Evolutionary conservation across 2,329 filamentous ascomycete genomes (phyloP), one percentile per base, ranked within the genome.

Genomic region (Botrytis elliptica): DNA sequence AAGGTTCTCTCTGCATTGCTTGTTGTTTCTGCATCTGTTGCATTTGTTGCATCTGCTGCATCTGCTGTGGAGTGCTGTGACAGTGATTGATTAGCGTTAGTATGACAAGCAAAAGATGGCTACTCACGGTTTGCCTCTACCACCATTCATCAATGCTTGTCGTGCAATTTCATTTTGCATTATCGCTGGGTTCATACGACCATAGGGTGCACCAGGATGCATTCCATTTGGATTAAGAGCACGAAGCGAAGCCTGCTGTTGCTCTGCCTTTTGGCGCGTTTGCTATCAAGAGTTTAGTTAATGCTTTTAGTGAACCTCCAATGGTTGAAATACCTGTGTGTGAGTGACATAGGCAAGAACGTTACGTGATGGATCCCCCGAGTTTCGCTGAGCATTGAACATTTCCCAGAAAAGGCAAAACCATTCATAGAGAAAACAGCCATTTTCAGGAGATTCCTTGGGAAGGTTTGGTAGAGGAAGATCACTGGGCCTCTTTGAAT

Each of bases 341-440:
- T 97, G 93, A 74, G 88, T 85, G 74, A 97, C 89, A 82, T 97
- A 97, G 84, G 93, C 90, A 76, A 88, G 88, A 65, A 93, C 91
- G 74, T 88, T 88, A 40, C 86, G 90, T 73, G 87, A 87, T 73
- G 87, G 87, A 72, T 88, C 89, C 64, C 80, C 81, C 82, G 90
- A 91, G 79, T 87, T 89, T 80, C 93, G 92, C 81, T 95, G 93
- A 73, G 94, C 93, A 80, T 90, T 90, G 83, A 93, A 97, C 78
- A 98, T 94, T 80, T 99, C 96, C 94, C 94, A 98, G 83, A 99
- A 99, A 70, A 98, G 88, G 80, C 91, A 93, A 85, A 97, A 99
- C 96, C 96, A 99, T 80, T 98, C 96, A 78, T 94, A 92, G n/a
- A 99, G 86, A 80, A 99, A 98, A 40, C 93, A 93, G 75, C 89